Evolutionary conservation across 352 stramenopile species (phyloP).

Genomic region (Pythium chondricola): DNA sequence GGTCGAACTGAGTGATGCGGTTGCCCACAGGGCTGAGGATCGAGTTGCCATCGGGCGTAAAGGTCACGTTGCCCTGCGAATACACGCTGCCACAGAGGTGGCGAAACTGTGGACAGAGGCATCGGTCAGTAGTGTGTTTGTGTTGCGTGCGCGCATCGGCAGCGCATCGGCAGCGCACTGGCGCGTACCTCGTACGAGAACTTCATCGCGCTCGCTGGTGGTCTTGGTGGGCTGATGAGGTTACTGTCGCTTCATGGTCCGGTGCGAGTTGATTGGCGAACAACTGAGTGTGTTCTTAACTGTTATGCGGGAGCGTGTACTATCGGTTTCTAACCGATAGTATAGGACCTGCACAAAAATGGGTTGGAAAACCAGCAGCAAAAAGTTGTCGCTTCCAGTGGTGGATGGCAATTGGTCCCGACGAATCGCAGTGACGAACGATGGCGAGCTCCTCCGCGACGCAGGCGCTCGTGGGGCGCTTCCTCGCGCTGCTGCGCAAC

Average conservation of each 20-base stretch:
- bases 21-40: constrained; percentile 92
- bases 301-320: not conserved
- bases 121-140: not conserved
- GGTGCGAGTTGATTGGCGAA: constrained; percentile 21
- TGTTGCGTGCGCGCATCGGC: too few species aligned
- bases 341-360: too few species aligned
- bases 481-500: constrained; percentile 73
- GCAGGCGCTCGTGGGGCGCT: constrained; percentile 35
- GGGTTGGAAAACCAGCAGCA: too few species aligned
- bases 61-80: constrained; percentile 91
- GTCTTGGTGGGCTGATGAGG: not conserved
- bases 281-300: constrained; percentile 19
- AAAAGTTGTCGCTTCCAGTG: too few species aligned
- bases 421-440: constrained; percentile 1
- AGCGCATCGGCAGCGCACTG: too few species aligned
- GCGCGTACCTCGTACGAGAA: constrained; percentile 76
- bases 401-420: not conserved
- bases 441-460: constrained; percentile 23
- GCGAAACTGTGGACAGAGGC: constrained; percentile 57
- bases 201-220: constrained; percentile 51
- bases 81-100: constrained; percentile 93
- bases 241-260: constrained; percentile 11
- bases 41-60: constrained; percentile 90
- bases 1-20: constrained; percentile 92
- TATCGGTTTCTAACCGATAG: not conserved